A percentile compares a stretch with the other conserved stretches of the same genome.
These are phyloP conservation scores for Calonectria pteridis DNA, from an alignment of 2,329 filamentous ascomycete species.

Conservation along the genomic window DNA sequence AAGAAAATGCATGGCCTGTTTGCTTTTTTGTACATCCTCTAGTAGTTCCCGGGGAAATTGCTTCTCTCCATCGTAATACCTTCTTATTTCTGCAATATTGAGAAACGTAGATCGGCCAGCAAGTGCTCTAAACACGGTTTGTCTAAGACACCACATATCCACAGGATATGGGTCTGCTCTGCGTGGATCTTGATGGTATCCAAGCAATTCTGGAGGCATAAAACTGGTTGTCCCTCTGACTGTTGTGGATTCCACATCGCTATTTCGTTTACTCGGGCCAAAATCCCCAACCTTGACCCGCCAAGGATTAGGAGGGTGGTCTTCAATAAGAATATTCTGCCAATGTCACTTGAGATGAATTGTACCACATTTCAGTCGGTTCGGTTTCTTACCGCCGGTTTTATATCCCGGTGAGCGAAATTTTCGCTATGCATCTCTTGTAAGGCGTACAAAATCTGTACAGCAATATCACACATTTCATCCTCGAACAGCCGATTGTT, in stretches of 20 bases:
- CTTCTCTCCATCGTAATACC: background rate
- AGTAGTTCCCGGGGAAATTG: background rate
- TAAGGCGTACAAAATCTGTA: background rate
- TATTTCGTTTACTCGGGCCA: background rate
- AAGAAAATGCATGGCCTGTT: background rate
- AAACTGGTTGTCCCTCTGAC: background rate
- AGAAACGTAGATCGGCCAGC: background rate
- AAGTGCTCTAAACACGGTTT: background rate
- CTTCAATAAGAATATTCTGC: slow-evolving; percentile 9
- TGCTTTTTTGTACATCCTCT: background rate
- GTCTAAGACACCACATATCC: slow-evolving; percentile 15
- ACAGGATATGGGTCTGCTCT: background rate
- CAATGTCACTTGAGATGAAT: background rate
- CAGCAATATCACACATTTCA: background rate
- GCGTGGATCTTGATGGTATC: background rate
- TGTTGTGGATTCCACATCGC: background rate
- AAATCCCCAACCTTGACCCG: slow-evolving; percentile 1
- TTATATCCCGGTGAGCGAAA: background rate
- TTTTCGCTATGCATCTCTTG: background rate
- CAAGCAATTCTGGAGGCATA: slow-evolving; percentile 6
- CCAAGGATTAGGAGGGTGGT: background rate
- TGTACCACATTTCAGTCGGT: background rate
- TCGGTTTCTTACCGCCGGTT: background rate
- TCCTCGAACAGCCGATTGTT: background rate
- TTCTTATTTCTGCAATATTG: background rate